These are phyloP conservation scores for Hyphodiscus sp. DNA, from an alignment of 2,329 filamentous ascomycete species.

Conservation along the genomic window DNA sequence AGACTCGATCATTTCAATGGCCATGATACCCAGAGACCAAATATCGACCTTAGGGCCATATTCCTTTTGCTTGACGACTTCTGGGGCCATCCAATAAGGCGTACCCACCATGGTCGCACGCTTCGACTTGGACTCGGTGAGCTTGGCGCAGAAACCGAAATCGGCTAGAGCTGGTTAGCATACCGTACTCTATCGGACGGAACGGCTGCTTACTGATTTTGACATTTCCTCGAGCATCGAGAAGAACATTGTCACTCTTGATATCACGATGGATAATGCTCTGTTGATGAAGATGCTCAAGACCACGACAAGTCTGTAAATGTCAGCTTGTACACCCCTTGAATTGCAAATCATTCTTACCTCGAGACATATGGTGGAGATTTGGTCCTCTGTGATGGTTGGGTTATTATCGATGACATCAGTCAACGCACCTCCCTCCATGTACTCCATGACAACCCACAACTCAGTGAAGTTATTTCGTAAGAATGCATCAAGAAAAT, in stretches of 20 bases:
- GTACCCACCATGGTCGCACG: constrained; percentile 99
- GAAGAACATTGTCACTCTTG: constrained; percentile 96
- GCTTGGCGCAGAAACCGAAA: constrained; percentile 98
- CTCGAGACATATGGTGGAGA: constrained; percentile 94
- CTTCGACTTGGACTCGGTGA: constrained; percentile 94
- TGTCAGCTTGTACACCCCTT: constrained; percentile 7
- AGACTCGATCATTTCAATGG: constrained; percentile 99
- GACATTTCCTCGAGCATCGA: constrained; percentile 90
- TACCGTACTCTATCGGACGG: neutral
- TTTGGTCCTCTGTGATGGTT: constrained; percentile 91
- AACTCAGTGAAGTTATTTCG: constrained; percentile 90
- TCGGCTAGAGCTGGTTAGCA: constrained; percentile 60
- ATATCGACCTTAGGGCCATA: constrained; percentile 98
- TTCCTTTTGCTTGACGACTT: constrained; percentile 98
- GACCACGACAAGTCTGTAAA: constrained; percentile 80
- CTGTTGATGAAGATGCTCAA: constrained; percentile 90
- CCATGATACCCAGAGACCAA: constrained; percentile 99
- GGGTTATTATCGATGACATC: constrained; percentile 99
- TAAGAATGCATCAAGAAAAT: constrained; percentile 94
- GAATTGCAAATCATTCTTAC: constrained; percentile 44
- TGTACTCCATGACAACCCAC: constrained; percentile 99
- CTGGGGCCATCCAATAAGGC: constrained; percentile 99
- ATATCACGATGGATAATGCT: constrained; percentile 99
- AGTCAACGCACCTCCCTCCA: constrained; percentile 96
- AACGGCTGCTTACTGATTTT: constrained; percentile 72